These are phyloP conservation scores for Trichosporon asahii DNA, from an alignment of 1,284 basidiomycete genomes.

Conservation along the genomic window DNA sequence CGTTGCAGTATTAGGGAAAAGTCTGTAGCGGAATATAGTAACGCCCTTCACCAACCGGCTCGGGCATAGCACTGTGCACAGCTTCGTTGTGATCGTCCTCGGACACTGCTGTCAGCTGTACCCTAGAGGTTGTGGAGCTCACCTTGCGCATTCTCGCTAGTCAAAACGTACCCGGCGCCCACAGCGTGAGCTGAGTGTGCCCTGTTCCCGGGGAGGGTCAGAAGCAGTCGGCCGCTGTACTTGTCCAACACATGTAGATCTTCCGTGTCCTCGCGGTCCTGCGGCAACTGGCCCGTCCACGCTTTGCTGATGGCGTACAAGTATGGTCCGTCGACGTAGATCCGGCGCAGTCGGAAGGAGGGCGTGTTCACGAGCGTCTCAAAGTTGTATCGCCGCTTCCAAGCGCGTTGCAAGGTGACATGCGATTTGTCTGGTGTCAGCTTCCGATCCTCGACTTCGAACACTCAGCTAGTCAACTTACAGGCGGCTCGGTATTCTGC, in stretches of 20 bases:
- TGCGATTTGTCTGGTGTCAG: background rate
- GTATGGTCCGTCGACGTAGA: background rate
- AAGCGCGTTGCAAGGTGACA: slow-evolving; percentile 3
- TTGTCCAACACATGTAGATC: background rate
- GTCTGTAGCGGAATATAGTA: too few relatives aligned
- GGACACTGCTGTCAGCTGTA: background rate
- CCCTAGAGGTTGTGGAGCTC: background rate
- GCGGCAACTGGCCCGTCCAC: background rate
- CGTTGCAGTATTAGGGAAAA: too few relatives aligned
- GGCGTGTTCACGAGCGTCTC: background rate
- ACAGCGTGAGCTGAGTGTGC: background rate
- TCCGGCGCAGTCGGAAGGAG: background rate
- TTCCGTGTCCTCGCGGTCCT: background rate
- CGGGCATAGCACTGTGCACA: background rate
- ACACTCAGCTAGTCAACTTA: slow-evolving; percentile 11
- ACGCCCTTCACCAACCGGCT: too few relatives aligned
- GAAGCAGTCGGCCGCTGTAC: background rate
- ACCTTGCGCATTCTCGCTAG: background rate
- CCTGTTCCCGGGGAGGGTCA: background rate
- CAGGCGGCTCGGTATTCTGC: slow-evolving; percentile 2
- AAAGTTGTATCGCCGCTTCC: slow-evolving; percentile 12
- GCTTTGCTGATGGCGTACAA: background rate
- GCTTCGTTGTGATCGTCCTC: background rate
- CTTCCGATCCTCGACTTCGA: too few relatives aligned
- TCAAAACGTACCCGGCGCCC: background rate